Base-by-base conservation (phyloP, 23 red algal species). In the Pyropia haitanensis region DNA sequence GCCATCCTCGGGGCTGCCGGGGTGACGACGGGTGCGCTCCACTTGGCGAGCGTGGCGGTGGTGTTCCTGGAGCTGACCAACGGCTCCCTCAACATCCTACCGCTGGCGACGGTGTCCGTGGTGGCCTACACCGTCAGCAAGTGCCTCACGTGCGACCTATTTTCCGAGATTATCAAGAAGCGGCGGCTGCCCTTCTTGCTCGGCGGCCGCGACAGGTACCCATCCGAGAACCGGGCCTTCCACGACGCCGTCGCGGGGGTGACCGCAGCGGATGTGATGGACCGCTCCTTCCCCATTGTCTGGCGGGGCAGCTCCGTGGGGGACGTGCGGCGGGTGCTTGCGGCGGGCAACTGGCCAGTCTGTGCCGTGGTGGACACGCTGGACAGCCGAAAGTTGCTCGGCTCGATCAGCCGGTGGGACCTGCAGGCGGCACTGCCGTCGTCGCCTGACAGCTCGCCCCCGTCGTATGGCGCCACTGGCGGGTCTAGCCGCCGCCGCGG, bases 61-160 rank as follows among this genome's bases (percentile, higher is more conserved):
- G 76, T 92, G 20, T 77, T 92, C 70, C 73, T 92, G 51, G 88
- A 92, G 29, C 53, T 92, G 61, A 92, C 89, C n/a, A 58, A 71
- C 67, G 80, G 79, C 63, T 63, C 75, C 9, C 65, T 80, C 31
- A 68, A 85, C 34, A 62, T 94, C 3, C 51, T 87, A 52, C 89
- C 80, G 19, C 32, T 95, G 19, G 73, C 77, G 26, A 50, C 87
- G 27, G 80, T 73, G 3, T 68, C 72, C 25, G 75, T 95, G 20
- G 82, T 87, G 56, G 68, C 89, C 8, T 90, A 81, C 32, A 63
- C 31, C 14, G 63, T 82, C 6, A 76, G 60, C 1, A 81, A 81
- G n/a, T 66, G 60, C 15, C 52, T 90, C 67, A 81, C 75, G 22
- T 70, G 61, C 21, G 76, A 81, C 51, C 70, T 90, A 67, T 90